Base-by-base conservation (phyloP, 2,329 filamentous ascomycete species). In the Pseudogymnoascus pannorum region DNA sequence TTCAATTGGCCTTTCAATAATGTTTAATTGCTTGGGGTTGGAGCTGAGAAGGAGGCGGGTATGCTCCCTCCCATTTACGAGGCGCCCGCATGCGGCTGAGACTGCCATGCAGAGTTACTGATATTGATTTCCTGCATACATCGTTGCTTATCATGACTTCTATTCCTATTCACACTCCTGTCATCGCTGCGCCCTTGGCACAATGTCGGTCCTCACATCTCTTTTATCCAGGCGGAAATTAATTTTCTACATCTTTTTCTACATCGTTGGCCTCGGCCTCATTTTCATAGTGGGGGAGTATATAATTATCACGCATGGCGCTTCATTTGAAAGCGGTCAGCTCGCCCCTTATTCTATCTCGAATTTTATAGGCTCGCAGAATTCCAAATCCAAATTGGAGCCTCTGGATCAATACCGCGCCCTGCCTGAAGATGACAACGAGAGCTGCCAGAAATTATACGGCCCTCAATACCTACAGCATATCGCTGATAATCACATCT, bases 361-460 rank as follows among this genome's bases (percentile, higher is more conserved):
- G 7, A 31, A 31, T 4, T 31, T 4, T 31, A 8, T 31, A 31
- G 29, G 29, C 29, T 31, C 86, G 0, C 29, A 31, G 11, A 31
- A 31, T 31, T 31, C 29, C 6, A 31, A 31, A 31, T 31, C 29
- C 29, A 31, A 31, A 31, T 88, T 44, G 12, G 16, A 44, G 40
- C 4, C 40, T 22, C 40, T n/a, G 7, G 29, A 5, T 9, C 4
- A 31, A 2, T 31, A 35, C 33, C 33, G 12, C 33, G 4, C 12
- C 33, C 12, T n/a, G 12, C 33, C 33, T 35, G 33, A 2, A 14
- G 33, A 35, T 51, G 61, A 64, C 12, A 60, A 44, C 20, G 57
- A 62, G 14, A 57, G 63, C 4, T 65, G 63, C 16, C n/a, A 57
- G 6, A 31, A 26, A 16, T 40, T 63, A 9, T 65, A 58, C 44